Percentiles rank a stretch among this genome's conserved stretches.
phyloP scores from a whole-genome alignment of 2,329 filamentous ascomycete species.

The Decorospora gaudefroyi region DNA sequence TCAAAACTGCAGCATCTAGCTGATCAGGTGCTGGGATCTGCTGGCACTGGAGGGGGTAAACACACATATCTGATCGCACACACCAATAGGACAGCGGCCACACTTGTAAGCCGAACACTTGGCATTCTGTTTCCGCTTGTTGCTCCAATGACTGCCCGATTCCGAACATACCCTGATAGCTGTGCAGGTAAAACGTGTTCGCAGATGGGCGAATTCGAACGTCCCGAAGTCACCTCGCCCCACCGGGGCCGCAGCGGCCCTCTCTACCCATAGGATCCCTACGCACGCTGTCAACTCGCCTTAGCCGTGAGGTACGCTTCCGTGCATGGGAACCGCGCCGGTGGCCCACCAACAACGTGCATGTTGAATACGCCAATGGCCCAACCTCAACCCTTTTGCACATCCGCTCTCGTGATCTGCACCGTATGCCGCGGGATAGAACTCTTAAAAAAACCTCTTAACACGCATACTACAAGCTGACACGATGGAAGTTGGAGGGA shows the following conservation, averaged over 20 bases:
- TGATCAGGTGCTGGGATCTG: slow-evolving; percentile 19
- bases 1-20: slow-evolving; percentile 13
- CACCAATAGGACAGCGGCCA: slow-evolving; percentile 23
- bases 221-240: slow-evolving; percentile 14
- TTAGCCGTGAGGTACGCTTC: slow-evolving; percentile 16
- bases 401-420: slow-evolving; percentile 18
- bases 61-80: slow-evolving; percentile 15
- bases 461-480: slow-evolving; percentile 11
- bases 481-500: slow-evolving; percentile 5
- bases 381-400: slow-evolving; percentile 14
- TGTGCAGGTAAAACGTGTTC: slow-evolving; percentile 29
- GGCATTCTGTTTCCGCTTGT: slow-evolving; percentile 11
- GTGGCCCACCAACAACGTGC: slow-evolving; percentile 13
- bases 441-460: slow-evolving; percentile 5
- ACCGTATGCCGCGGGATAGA: slow-evolving; percentile 4
- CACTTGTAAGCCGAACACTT: slow-evolving; percentile 19
- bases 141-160: slow-evolving; percentile 18
- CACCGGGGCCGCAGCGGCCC: slow-evolving; percentile 9
- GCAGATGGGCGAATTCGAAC: slow-evolving; percentile 23
- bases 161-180: slow-evolving; percentile 12
- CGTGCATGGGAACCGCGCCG: slow-evolving; percentile 3
- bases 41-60: slow-evolving; percentile 14
- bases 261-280: slow-evolving; percentile 8
- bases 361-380: slow-evolving; percentile 5
- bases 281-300: slow-evolving; percentile 20